Evolutionary conservation across 345 rosid genomes (phyloP).

Genomic region (Raphanus sativus): DNA sequence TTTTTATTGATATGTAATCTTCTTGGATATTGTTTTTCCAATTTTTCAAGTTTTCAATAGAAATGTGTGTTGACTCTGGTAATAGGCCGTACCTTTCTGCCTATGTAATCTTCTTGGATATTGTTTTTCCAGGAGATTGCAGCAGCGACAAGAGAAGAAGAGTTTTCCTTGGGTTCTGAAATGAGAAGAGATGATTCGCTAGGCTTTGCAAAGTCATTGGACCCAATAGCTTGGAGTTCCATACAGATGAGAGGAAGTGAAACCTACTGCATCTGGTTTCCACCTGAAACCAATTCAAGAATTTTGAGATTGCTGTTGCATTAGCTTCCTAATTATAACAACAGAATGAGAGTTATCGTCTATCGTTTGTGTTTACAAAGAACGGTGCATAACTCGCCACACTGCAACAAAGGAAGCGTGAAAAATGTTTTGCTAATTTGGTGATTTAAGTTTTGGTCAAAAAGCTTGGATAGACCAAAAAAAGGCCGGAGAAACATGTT

Average conservation of each 20-base stretch:
- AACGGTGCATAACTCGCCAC: slow-evolving; percentile 99
- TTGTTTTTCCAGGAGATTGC: too few relatives aligned
- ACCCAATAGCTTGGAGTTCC: too few relatives aligned
- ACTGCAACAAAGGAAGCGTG: slow-evolving; percentile 45
- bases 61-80: too few relatives aligned
- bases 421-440: not conserved
- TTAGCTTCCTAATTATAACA: not conserved
- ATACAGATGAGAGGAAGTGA: slow-evolving; percentile 46
- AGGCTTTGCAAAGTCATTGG: too few relatives aligned
- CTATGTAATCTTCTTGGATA: too few relatives aligned
- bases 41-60: too few relatives aligned
- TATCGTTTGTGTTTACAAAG: slow-evolving; percentile 75
- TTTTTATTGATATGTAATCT: too few relatives aligned
- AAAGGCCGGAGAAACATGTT: slow-evolving; percentile 55
- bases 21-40: too few relatives aligned
- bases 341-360: slow-evolving; percentile 34
- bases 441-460: not conserved
- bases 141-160: too few relatives aligned
- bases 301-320: slow-evolving; percentile 26
- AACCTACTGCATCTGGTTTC: slow-evolving; percentile 95
- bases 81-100: too few relatives aligned
- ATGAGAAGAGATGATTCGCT: too few relatives aligned
- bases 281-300: slow-evolving; percentile 47
- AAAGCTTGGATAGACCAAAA: slow-evolving; percentile 8
- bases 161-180: too few relatives aligned